Conservation (phyloP, 768 basidiomycete species). For the Thelephora aurantiotincta region DNA sequence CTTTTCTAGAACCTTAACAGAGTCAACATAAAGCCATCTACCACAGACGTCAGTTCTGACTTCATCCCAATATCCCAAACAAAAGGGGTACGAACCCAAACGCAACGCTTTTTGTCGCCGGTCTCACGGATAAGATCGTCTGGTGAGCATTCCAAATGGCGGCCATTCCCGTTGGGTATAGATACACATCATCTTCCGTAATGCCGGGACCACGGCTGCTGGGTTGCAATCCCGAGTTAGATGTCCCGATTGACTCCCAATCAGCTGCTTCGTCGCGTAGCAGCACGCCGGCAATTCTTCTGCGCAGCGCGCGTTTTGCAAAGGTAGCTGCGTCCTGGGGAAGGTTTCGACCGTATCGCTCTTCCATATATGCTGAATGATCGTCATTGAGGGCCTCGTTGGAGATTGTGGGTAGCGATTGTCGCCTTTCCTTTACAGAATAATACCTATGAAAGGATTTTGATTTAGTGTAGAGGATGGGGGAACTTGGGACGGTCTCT, state of each 20-base stretch:
- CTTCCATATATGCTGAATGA: slow-evolving; percentile 71
- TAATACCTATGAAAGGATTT: slow-evolving; percentile 48
- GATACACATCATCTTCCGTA: slow-evolving; percentile 76
- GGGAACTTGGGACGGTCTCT: slow-evolving; percentile 15
- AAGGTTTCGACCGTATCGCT: slow-evolving; percentile 87
- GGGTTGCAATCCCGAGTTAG: slow-evolving; percentile 37
- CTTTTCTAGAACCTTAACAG: slow-evolving; percentile 85
- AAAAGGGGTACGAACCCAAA: slow-evolving; percentile 63
- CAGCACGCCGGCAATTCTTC: slow-evolving; percentile 80
- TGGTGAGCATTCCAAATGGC: slow-evolving; percentile 91
- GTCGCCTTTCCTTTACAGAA: slow-evolving; percentile 22
- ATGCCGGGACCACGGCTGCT: slow-evolving; percentile 56
- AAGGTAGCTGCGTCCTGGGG: slow-evolving; percentile 53
- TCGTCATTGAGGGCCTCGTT: slow-evolving; percentile 45
- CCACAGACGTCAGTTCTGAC: slow-evolving; percentile 18
- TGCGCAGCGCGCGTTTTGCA: slow-evolving; percentile 81
- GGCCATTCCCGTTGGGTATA: slow-evolving; percentile 82
- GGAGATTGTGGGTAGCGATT: not conserved
- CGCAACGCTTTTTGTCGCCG: slow-evolving; percentile 72
- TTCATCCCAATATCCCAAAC: slow-evolving; percentile 5
- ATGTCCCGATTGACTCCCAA: slow-evolving; percentile 27
- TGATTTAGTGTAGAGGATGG: slow-evolving; percentile 1
- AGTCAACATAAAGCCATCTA: slow-evolving; percentile 93
- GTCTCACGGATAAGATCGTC: slow-evolving; percentile 37
- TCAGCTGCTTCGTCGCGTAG: slow-evolving; percentile 40